Conservation (phyloP, 768 basidiomycete species). For the Pulveroboletus ravenelii region DNA sequence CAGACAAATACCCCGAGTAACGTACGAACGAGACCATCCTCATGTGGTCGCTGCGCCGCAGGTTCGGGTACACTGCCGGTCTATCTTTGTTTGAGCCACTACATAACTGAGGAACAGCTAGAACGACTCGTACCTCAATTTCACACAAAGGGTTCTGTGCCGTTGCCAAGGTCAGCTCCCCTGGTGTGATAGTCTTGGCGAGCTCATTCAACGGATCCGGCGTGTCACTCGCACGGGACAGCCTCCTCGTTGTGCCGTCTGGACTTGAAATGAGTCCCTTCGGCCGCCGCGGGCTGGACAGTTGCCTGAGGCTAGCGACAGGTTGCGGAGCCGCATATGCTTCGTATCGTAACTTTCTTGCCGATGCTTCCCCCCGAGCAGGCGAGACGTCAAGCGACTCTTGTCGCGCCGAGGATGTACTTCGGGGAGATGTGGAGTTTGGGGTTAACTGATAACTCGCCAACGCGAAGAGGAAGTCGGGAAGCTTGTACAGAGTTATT, state of each 20-base stretch:
- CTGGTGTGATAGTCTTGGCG: constrained; percentile 27
- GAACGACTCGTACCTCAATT: constrained; percentile 17
- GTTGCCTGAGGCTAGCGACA: constrained; percentile 39
- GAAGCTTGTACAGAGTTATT: constrained; percentile 45
- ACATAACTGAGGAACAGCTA: not conserved
- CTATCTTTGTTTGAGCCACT: constrained; percentile 13
- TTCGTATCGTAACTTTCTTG: constrained; percentile 57
- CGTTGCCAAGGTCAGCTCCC: constrained; percentile 28
- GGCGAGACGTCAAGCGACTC: constrained; percentile 17
- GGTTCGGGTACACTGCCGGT: not conserved
- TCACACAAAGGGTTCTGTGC: constrained; percentile 13
- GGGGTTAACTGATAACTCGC: constrained; percentile 29
- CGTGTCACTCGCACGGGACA: constrained; percentile 24
- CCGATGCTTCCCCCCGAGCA: constrained; percentile 26
- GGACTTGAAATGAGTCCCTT: constrained; percentile 36
- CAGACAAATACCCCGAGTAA: not conserved
- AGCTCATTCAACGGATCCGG: constrained; percentile 24
- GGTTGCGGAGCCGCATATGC: constrained; percentile 64
- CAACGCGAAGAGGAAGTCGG: constrained; percentile 59
- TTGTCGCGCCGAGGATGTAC: constrained; percentile 12
- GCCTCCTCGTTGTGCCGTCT: constrained; percentile 29
- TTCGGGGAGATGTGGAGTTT: constrained; percentile 4
- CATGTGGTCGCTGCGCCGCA: not conserved
- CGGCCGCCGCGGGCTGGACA: constrained; percentile 28
- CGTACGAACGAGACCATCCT: constrained; percentile 21